phyloP scores from a whole-genome alignment of 169 alveolate genomes.

The Besnoitia besnoiti region DNA sequence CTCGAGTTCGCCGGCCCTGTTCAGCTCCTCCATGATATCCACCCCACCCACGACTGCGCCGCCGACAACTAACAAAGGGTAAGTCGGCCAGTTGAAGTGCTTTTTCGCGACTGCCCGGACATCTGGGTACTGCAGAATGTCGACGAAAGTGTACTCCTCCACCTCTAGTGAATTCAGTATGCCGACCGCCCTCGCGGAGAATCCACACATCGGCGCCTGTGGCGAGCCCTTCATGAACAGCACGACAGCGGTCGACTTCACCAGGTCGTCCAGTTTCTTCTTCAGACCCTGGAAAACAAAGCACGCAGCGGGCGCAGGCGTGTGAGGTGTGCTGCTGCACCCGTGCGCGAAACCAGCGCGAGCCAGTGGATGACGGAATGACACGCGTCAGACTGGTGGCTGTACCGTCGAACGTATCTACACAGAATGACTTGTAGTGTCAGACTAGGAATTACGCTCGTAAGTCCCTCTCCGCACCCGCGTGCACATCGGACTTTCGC shows the following conservation, averaged over 20 bases:
- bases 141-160: not conserved
- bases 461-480: too few relatives aligned
- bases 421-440: too few relatives aligned
- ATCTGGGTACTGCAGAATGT: conserved; percentile 14
- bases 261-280: conserved; percentile 37
- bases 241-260: conserved; percentile 62
- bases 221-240: conserved; percentile 85
- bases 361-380: too few relatives aligned
- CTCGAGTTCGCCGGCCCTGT: conserved; percentile 18
- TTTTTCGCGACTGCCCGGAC: not conserved
- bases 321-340: too few relatives aligned
- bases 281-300: conserved; percentile 11
- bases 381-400: too few relatives aligned
- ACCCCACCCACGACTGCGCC: conserved; percentile 64
- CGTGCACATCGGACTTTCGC: too few relatives aligned
- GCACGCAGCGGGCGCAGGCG: too few relatives aligned
- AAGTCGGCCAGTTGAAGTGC: conserved; percentile 23
- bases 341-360: too few relatives aligned
- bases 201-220: conserved; percentile 84
- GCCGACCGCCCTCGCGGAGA: conserved; percentile 68
- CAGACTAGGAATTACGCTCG: too few relatives aligned
- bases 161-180: not conserved
- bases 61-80: conserved; percentile 28
- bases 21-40: conserved; percentile 45
- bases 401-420: too few relatives aligned